Conservation (phyloP, 2,329 filamentous ascomycete genomes). For the Alternaria sp. region DNA sequence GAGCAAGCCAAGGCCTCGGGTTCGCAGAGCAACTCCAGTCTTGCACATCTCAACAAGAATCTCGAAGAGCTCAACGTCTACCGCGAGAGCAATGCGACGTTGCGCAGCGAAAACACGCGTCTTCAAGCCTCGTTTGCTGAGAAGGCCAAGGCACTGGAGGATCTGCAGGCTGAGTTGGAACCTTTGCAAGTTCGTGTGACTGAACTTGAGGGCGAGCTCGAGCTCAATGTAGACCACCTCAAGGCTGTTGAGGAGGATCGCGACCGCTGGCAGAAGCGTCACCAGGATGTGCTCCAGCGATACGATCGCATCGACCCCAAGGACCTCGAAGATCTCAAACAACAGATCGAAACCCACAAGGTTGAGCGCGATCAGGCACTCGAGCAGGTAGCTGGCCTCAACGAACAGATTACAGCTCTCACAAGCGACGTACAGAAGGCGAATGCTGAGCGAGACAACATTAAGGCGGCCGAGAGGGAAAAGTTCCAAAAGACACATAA, state of each 20-base stretch:
- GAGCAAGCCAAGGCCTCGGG: slow-evolving; percentile 79
- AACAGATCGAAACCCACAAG: slow-evolving; percentile 66
- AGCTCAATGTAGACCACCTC: slow-evolving; percentile 85
- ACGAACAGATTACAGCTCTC: slow-evolving; percentile 54
- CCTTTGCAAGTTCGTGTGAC: slow-evolving; percentile 81
- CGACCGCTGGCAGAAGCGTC: slow-evolving; percentile 94
- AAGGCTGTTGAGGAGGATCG: slow-evolving; percentile 89
- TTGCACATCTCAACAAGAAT: slow-evolving; percentile 92
- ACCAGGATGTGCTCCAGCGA: slow-evolving; percentile 92
- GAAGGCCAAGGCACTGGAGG: slow-evolving; percentile 75
- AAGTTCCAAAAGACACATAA: slow-evolving; percentile 55
- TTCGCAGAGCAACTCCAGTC: slow-evolving; percentile 74
- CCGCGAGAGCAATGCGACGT: slow-evolving; percentile 89
- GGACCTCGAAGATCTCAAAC: slow-evolving; percentile 88
- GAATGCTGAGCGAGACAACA: slow-evolving; percentile 19
- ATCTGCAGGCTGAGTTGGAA: slow-evolving; percentile 76
- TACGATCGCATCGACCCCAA: slow-evolving; percentile 95
- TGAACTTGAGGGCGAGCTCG: slow-evolving; percentile 81
- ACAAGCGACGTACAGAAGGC: slow-evolving; percentile 19
- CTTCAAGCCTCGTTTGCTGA: slow-evolving; percentile 77
- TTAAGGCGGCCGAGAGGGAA: slow-evolving; percentile 54
- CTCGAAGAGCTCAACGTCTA: slow-evolving; percentile 95
- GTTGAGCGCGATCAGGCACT: slow-evolving; percentile 62
- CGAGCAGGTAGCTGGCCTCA: slow-evolving; percentile 56
- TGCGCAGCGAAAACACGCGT: slow-evolving; percentile 84